Base-by-base conservation (phyloP, 768 basidiomycete genomes). In the Pisolithus tinctorius region DNA sequence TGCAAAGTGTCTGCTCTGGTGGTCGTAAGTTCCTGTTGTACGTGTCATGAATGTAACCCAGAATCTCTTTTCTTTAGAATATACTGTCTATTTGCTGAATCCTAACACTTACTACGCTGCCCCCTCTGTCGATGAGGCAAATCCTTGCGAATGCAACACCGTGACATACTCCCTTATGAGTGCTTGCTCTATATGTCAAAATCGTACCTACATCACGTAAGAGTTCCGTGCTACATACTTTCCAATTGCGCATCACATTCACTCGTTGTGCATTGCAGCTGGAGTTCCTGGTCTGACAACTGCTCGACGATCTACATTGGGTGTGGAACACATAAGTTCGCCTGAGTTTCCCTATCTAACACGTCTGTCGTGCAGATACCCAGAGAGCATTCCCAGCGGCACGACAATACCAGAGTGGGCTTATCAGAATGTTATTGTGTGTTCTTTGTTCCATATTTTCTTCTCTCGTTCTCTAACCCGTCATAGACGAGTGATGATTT, bases 401-500 rank as follows among this genome's bases (percentile, higher is more conserved):
- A 70, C 77, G 1, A 65, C 69, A 9, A 72, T 85, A 20, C 83
- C 82, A 10, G 74, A 73, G 9, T 86, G 83, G 83, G 83, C 83
- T 11, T 86, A 77, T 53, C 65, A 78, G 29, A 74, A 81, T 50
- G 75, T 84, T 17, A 63, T 70, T 58, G 74, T 76, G 58, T 43
- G 76, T 37, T 44, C 62, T 54, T 44, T 27, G 17, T 34, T 10
- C 17, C n/a, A 6, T 10, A 6, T 55, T 8, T 26, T 14, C 16
- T 20, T 14, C 26, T 16, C 47, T 29, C 53, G 9, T 55, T 6
- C 36, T 60, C 34, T 56, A n/a, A 8, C 31, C 20, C 17, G 2
- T 41, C 29, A 8, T 48, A 77, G 73, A 49, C 58, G 16, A 63
- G 56, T 39, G 65, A 71, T 46, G 53, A 40, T 20, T 80, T 79